A percentile compares a stretch with the other conserved stretches of the same genome.
Conservation (phyloP, 225 moss, liverwort and hornwort genomes). For the Pseudoscleropodium purum region DNA sequence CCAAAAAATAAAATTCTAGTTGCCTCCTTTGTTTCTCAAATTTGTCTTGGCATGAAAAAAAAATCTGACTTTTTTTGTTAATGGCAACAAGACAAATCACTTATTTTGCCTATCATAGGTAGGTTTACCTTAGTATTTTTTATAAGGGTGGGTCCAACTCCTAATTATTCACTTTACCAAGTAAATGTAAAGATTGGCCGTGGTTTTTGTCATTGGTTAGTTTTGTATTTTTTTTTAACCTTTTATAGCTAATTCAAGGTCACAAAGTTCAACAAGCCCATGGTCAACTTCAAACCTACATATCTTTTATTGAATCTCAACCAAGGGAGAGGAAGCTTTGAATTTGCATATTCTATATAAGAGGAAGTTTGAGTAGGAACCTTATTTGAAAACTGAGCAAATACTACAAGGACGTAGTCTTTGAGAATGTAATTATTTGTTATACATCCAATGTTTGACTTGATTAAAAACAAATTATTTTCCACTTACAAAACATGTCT, state of each 20-base stretch:
- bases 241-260: rapidly evolving
- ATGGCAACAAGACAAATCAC: too few species aligned
- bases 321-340: rapidly evolving
- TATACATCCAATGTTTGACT: not conserved
- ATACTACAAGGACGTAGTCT: not conserved
- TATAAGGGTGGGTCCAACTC: not conserved
- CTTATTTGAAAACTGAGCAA: not conserved
- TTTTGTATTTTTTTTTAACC: not conserved
- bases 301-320: not conserved
- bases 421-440: not conserved
- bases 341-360: not conserved
- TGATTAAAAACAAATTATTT: not conserved
- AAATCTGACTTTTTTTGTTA: too few species aligned
- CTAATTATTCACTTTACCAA: not conserved
- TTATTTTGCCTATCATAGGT: too few species aligned
- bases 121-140: too few species aligned
- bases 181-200: rapidly evolving
- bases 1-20: too few species aligned
- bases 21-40: too few species aligned
- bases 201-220: rapidly evolving
- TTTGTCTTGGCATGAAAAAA: too few species aligned
- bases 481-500: rapidly evolving
- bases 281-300: rapidly evolving
- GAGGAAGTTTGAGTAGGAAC: not conserved
- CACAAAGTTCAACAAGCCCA: not conserved